Conservation (phyloP, 1,284 basidiomycete species). For the Trametes versicolor region DNA sequence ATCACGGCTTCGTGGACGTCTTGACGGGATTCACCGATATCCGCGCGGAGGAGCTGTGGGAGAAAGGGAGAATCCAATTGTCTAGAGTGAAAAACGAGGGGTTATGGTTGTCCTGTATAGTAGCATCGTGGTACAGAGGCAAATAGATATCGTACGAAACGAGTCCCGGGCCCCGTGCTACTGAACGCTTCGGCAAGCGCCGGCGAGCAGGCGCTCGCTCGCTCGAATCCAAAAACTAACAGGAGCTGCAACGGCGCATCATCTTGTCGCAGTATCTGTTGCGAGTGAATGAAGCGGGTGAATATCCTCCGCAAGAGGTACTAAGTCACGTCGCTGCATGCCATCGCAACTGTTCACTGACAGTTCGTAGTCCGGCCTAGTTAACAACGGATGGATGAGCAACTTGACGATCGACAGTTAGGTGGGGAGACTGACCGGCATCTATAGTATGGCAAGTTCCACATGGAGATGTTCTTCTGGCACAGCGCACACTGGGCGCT, state of each 20-base stretch:
- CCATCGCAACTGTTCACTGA: conserved; percentile 8
- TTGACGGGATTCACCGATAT: conserved; percentile 58
- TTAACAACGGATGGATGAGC: conserved; percentile 68
- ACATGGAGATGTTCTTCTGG: conserved; percentile 73
- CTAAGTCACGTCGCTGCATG: conserved; percentile 29
- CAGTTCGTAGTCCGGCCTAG: conserved; percentile 59
- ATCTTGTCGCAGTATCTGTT: conserved; percentile 65
- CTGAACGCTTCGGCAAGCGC: too few relatives aligned
- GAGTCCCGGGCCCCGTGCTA: too few relatives aligned
- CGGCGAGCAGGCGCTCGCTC: too few relatives aligned
- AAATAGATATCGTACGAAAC: too few relatives aligned
- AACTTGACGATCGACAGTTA: not conserved
- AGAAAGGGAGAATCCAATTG: too few relatives aligned
- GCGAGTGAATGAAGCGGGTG: conserved; percentile 67
- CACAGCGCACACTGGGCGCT: conserved; percentile 68
- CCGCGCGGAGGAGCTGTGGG: conserved; percentile 63
- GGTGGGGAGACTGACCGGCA: conserved; percentile 13
- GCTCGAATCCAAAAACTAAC: too few relatives aligned
- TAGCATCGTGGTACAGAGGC: too few relatives aligned
- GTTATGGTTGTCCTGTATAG: too few relatives aligned
- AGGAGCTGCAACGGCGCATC: conserved; percentile 64
- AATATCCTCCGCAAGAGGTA: conserved; percentile 68
- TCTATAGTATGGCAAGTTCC: conserved; percentile 60
- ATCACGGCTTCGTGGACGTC: conserved; percentile 63
- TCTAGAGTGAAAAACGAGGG: too few relatives aligned